These are phyloP conservation scores for Venturia asperata DNA, from an alignment of 2,329 filamentous ascomycete genomes.

Conservation along the genomic window DNA sequence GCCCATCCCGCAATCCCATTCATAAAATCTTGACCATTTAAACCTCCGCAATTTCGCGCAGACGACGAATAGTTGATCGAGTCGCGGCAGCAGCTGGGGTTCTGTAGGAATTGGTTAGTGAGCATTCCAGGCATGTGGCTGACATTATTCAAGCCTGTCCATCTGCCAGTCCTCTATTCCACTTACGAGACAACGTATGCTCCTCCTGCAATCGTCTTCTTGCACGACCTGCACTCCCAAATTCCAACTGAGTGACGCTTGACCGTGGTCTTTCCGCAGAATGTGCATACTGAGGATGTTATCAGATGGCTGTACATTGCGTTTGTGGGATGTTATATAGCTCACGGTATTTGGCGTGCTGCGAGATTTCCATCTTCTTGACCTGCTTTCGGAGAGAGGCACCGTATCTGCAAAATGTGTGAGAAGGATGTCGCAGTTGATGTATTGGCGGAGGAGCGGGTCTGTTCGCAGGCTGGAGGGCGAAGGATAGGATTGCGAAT, in stretches of 20 bases:
- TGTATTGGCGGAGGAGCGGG: not conserved
- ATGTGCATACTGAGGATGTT: conserved; percentile 61
- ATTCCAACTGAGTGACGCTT: conserved; percentile 86
- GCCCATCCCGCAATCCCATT: conserved; percentile 15
- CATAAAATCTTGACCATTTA: conserved; percentile 16
- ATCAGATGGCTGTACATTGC: not conserved
- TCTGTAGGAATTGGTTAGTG: conserved; percentile 14
- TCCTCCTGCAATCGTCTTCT: conserved; percentile 88
- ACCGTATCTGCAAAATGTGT: conserved; percentile 64
- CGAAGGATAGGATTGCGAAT: conserved; percentile 13
- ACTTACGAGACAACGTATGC: conserved; percentile 97
- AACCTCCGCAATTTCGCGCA: conserved; percentile 21
- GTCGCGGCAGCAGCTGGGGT: conserved; percentile 22
- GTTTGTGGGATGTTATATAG: not conserved
- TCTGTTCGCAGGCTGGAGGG: not conserved
- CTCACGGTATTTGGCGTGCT: conserved; percentile 81
- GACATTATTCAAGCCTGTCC: not conserved
- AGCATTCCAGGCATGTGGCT: not conserved
- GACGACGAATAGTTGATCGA: conserved; percentile 22
- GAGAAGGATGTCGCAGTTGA: not conserved
- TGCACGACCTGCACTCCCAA: conserved; percentile 94
- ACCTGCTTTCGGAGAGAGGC: conserved; percentile 98
- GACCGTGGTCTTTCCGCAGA: conserved; percentile 95
- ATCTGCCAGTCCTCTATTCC: not conserved
- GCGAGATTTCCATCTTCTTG: conserved; percentile 99